Evolutionary conservation across 2,329 filamentous ascomycete species (phyloP), one percentile per base, ranked within the genome.

Genomic region (Trichoderma sp.): DNA sequence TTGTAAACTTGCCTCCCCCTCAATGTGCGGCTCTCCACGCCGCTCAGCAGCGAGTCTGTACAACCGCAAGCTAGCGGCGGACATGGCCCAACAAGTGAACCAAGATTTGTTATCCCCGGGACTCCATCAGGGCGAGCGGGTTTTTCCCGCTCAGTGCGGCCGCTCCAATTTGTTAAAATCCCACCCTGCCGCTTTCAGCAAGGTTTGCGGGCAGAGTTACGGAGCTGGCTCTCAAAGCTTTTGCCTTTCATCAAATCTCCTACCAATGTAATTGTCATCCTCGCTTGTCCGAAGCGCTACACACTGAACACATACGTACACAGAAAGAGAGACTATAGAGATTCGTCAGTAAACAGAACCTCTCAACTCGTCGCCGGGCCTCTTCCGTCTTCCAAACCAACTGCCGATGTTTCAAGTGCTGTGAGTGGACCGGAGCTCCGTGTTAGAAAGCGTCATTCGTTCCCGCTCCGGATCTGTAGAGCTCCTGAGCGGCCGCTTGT

Each of bases 401-500:
- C 38, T n/a, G 38, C 33, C 56, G 21, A 75, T 75, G 72, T 69
- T 69, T 24, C 72, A 75, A 69, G 64, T 71, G 59, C 45, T 73
- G 35, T 75, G 60, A 73, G 74, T 73, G 59, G 50, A 73, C 38
- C 71, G 27, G 24, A 41, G n/a, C 35, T 59, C 41, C 72, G 56
- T 62, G 53, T 69, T 33, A 33, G 71, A 38, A 33, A 67, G 31
- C 31, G 21, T 64, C 27, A 4, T 56, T 50, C 68, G 71, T 21
- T 21, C 75, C 69, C 41, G 45, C 31, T 69, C 67, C 60, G 60
- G 71, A 71, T 67, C 33, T 71, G 27, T 65, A 12, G 31, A 21
- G 45, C 18, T 38, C 45, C 68, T 24, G 63, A 71, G 74, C 74
- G 74, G 74, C 74, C 74, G 74, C 74, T 75, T 62, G 33, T 65